Percentiles rank a stretch among this genome's conserved stretches.
Evolutionary conservation across 2,329 filamentous ascomycete genomes (phyloP).

Genomic region (Alternaria conjuncta): DNA sequence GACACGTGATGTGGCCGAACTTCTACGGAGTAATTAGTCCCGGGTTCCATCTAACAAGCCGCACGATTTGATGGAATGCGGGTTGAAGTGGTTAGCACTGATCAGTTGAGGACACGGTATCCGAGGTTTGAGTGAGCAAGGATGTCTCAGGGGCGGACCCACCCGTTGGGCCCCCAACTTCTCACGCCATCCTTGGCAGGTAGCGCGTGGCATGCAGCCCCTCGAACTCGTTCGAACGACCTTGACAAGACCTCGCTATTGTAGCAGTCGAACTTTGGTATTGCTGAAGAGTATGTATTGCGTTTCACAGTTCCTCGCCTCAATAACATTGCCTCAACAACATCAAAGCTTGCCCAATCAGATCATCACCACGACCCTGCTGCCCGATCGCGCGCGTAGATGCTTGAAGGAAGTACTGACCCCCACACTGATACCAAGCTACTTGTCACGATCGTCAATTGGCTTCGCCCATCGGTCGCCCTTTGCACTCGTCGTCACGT

Average conservation of each 20-base stretch:
- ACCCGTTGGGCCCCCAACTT: background rate
- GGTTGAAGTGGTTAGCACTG: background rate
- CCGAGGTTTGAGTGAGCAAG: background rate
- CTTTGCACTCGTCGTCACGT: background rate
- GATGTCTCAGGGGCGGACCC: background rate
- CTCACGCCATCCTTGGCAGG: background rate
- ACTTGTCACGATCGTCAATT: background rate
- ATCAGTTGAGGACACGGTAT: background rate
- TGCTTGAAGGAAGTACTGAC: background rate
- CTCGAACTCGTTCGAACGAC: background rate
- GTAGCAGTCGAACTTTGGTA: background rate
- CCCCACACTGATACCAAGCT: background rate
- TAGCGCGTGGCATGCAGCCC: background rate
- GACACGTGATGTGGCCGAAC: background rate
- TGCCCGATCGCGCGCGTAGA: background rate
- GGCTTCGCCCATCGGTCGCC: background rate
- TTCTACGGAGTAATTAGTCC: background rate
- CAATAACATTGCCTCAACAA: background rate
- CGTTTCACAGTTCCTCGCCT: background rate
- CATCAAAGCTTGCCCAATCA: background rate
- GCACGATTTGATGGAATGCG: background rate
- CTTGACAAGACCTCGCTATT: background rate
- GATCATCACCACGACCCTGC: background rate
- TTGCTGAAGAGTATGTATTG: background rate
- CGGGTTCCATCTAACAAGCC: background rate